These are phyloP conservation scores for Ligustrum vulgare DNA, from an alignment of 257 asterid species.

Conservation along the genomic window DNA sequence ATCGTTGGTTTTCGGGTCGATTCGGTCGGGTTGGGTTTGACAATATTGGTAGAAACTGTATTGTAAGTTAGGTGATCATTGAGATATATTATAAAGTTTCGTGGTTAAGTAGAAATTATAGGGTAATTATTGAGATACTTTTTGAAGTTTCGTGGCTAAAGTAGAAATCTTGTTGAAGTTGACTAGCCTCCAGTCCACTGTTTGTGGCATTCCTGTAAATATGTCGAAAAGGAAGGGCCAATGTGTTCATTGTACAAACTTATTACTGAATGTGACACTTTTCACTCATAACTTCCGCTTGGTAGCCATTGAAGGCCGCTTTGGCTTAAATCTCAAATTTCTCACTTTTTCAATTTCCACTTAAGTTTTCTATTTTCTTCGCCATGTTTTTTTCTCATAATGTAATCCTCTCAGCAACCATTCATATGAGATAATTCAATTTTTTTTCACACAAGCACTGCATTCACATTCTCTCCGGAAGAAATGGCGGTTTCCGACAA, in stretches of 20 bases:
- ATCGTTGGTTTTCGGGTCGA: too few relatives aligned
- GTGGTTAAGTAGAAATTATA: too few relatives aligned
- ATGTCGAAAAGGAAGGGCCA: background rate
- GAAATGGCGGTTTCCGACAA: slow-evolving; percentile 52
- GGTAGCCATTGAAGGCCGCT: background rate
- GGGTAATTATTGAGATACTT: too few relatives aligned
- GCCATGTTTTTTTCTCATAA: background rate
- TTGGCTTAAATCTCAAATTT: slow-evolving; percentile 6
- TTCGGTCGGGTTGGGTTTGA: too few relatives aligned
- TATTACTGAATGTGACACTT: background rate
- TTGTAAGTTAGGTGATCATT: too few relatives aligned
- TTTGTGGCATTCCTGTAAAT: background rate
- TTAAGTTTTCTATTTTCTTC: background rate
- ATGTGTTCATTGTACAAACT: background rate
- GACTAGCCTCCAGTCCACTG: too few relatives aligned
- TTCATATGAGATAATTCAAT: slow-evolving; percentile 18
- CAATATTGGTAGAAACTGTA: too few relatives aligned
- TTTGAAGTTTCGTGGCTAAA: too few relatives aligned
- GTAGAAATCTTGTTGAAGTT: too few relatives aligned
- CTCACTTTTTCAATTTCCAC: background rate
- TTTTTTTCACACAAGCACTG: background rate
- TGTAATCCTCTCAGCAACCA: slow-evolving; percentile 19
- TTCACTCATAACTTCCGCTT: background rate
- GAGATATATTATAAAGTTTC: too few relatives aligned
- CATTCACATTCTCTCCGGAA: slow-evolving; percentile 29